Base-by-base conservation (phyloP, 306 rosid genomes). In the Rosa lucieae region DNA sequence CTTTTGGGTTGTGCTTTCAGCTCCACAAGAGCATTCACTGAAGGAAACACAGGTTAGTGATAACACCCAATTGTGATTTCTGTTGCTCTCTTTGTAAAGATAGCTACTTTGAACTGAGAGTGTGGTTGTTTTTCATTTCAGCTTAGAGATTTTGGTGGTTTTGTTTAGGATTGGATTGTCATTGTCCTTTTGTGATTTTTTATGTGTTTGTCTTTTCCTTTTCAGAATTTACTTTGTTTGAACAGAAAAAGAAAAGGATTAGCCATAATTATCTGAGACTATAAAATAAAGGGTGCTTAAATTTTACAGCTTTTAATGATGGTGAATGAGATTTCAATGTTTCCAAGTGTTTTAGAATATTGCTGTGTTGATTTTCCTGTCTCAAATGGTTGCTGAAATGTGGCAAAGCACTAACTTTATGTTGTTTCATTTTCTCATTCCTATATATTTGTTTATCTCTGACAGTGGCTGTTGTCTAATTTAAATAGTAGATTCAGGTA, bases 81-180 rank as follows among this genome's bases (percentile, higher is more conserved):
- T 80, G 55, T 77, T 71, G 43, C 78, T 75, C 62, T 59, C 48
- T 74, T 82, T 75, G 79, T 15, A 10, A 15, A 72, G 70, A 59
- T 15, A 72, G 53, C 15, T 23, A 29, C 73, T 84, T 74, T 86
- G 51, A 71, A 63, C 87, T 84, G 70, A 55, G 77, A 70, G 73
- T 62, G 46, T 52, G 13, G 49, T 76, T 66, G 78, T 42, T 76
- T 61, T 35, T 29, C 21, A 70, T 71, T 77, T 70, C 56, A 70
- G 61, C 42, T 81, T 81, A 47, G 26, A 75, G 65, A 86, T 87
- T 87, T 90, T 82, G 80, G 75, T 72, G 87, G 37, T 32, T 61
- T 89, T 86, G 29, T 87, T 84, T 78, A 86, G 90, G 79, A 83
- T 77, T 53, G 35, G 83, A 84, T 81, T 83, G 78, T 74, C 83